Percentiles rank a stretch among this genome's conserved stretches.
These are phyloP conservation scores for Phialophora expanda DNA, from an alignment of 2,329 filamentous ascomycete genomes.

Conservation along the genomic window DNA sequence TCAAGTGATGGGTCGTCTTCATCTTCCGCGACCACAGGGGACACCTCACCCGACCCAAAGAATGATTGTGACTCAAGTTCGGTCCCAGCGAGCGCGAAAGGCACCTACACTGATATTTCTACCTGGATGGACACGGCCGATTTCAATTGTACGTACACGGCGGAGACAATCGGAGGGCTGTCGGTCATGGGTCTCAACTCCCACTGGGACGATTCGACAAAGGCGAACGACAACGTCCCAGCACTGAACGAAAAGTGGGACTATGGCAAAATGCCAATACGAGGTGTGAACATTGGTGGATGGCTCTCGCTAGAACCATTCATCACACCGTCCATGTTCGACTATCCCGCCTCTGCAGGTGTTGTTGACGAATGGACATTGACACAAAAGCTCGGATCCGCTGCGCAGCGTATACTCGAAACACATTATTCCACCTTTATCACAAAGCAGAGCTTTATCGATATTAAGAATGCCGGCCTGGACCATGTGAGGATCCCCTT, in stretches of 20 bases:
- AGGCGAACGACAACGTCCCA: constrained; percentile 79
- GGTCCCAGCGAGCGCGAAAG: constrained; percentile 70
- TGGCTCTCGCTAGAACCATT: constrained; percentile 95
- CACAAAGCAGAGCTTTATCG: constrained; percentile 78
- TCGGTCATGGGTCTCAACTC: constrained; percentile 87
- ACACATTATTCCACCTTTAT: constrained; percentile 90
- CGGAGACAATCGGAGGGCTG: constrained; percentile 80
- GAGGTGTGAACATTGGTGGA: constrained; percentile 90
- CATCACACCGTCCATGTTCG: constrained; percentile 90
- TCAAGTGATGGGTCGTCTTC: constrained; percentile 35
- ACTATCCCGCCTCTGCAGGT: constrained; percentile 63
- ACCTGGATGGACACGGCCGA: constrained; percentile 87
- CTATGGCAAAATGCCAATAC: constrained; percentile 78
- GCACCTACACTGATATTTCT: constrained; percentile 83
- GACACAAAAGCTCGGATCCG: constrained; percentile 69
- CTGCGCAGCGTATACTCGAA: constrained; percentile 70
- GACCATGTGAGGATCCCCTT: constrained; percentile 97
- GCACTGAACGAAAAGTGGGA: constrained; percentile 76
- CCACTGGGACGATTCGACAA: constrained; percentile 80
- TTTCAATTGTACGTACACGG: constrained; percentile 94
- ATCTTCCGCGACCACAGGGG: constrained; percentile 36
- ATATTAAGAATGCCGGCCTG: constrained; percentile 84
- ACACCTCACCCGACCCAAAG: constrained; percentile 47
- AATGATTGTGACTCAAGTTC: constrained; percentile 58
- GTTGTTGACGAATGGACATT: constrained; percentile 91